phyloP scores from a whole-genome alignment of 352 stramenopile species.

The Phytophthora ramorum region DNA sequence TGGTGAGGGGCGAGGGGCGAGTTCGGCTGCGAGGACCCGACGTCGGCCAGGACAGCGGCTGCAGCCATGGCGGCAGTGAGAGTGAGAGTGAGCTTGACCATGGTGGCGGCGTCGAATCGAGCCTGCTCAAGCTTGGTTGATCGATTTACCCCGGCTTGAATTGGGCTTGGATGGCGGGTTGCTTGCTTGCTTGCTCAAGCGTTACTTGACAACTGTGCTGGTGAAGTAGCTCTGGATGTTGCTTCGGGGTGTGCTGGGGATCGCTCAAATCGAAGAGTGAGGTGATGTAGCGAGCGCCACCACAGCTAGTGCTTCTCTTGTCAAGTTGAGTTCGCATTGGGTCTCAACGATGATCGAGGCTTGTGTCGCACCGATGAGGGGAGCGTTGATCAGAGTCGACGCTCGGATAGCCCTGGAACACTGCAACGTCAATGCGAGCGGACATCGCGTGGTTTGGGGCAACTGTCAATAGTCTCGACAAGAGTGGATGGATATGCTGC shows the following conservation, averaged over 20 bases:
- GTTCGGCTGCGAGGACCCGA: neutral
- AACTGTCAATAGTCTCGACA: neutral
- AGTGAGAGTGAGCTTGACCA: slow-evolving; percentile 6
- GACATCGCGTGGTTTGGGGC: no score
- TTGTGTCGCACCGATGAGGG: neutral
- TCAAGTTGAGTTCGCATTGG: neutral
- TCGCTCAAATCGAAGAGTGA: slow-evolving; percentile 4
- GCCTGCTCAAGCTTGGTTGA: neutral
- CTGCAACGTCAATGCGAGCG: neutral
- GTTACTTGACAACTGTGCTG: no score
- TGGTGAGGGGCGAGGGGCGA: neutral
- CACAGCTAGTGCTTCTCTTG: neutral
- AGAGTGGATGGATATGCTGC: no score
- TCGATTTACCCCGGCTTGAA: no score
- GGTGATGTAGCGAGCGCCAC: neutral
- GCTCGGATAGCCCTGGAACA: neutral
- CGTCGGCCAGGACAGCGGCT: neutral
- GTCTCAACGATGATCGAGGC: neutral
- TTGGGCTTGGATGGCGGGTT: no score
- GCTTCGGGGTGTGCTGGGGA: slow-evolving; percentile 3
- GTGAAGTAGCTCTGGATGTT: no score
- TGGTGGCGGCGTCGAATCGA: neutral
- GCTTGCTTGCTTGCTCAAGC: neutral
- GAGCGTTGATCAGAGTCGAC: neutral
- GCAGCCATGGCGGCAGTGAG: slow-evolving; percentile 1